Percentiles rank a stretch among this genome's conserved stretches.
Evolutionary conservation across 441 rosid genomes (phyloP).

Genomic region (Croton setiger): DNA sequence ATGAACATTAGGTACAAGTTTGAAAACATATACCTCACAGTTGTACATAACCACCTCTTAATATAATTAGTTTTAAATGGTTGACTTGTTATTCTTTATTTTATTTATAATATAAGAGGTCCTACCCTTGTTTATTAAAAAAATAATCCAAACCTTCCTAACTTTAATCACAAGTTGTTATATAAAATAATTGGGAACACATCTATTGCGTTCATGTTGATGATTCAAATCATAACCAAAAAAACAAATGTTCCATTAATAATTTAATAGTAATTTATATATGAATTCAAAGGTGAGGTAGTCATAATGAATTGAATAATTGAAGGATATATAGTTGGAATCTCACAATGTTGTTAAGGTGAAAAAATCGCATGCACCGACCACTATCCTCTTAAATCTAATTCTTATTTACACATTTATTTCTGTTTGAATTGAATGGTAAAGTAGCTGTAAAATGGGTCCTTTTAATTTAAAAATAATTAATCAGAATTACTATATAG

Average conservation of each 20-base stretch:
- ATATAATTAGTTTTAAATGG: slow-evolving; percentile 30
- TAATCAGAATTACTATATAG: too few species aligned
- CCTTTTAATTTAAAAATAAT: too few species aligned
- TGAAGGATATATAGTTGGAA: neutral
- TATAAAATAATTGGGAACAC: too few species aligned
- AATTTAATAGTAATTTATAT: too few species aligned
- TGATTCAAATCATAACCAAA: too few species aligned
- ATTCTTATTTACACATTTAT: neutral
- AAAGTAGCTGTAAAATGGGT: too few species aligned
- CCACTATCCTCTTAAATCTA: slow-evolving; percentile 11
- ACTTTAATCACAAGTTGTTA: too few species aligned
- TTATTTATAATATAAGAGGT: neutral
- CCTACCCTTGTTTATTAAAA: neutral
- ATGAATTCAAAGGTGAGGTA: too few species aligned
- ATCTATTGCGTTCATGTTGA: too few species aligned
- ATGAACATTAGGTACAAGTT: slow-evolving; percentile 29
- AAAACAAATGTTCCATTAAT: too few species aligned
- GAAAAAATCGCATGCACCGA: slow-evolving; percentile 18
- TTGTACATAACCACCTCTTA: slow-evolving; percentile 35
- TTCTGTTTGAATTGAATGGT: too few species aligned
- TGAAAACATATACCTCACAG: slow-evolving; percentile 15
- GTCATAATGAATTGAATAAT: neutral
- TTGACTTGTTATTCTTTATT: slow-evolving; percentile 29
- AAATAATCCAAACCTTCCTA: neutral
- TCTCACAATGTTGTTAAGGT: neutral